Conservation (phyloP, 192 early-diverging fungal genomes). For the Coemansia reversa region DNA sequence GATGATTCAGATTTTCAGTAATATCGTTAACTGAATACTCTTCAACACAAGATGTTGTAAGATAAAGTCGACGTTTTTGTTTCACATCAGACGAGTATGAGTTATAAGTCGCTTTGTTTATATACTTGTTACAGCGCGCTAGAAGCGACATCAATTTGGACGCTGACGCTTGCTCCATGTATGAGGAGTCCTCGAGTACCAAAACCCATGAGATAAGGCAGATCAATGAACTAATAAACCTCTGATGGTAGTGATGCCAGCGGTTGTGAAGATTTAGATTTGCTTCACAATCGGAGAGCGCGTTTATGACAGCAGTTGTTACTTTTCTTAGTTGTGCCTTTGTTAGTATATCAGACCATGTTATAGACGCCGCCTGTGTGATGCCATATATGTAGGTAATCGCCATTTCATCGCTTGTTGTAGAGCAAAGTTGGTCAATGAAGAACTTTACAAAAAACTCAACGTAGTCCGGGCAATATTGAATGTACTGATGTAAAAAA, state of each 20-base stretch:
- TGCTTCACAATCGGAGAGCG: constrained; percentile 28
- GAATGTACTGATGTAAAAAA: constrained; percentile 39
- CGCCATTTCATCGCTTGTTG: constrained; percentile 17
- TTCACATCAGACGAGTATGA: background rate
- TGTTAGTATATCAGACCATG: constrained; percentile 18
- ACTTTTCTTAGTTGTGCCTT: constrained; percentile 10
- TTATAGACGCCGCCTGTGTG: constrained; percentile 25
- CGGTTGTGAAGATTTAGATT: constrained; percentile 19
- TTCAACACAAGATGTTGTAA: constrained; percentile 16
- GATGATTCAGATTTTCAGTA: background rate
- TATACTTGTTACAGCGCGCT: constrained; percentile 30
- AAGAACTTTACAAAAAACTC: constrained; percentile 28
- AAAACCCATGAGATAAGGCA: constrained; percentile 42
- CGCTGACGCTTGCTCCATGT: constrained; percentile 2
- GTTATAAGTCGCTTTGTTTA: background rate
- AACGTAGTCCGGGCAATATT: constrained; percentile 29
- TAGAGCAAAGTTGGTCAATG: constrained; percentile 18
- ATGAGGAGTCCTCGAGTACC: constrained; percentile 1
- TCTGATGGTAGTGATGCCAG: constrained; percentile 47
- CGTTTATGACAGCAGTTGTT: constrained; percentile 11
- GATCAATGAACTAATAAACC: constrained; percentile 44
- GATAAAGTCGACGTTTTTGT: constrained; percentile 24
- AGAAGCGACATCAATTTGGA: constrained; percentile 21
- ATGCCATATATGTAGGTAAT: constrained; percentile 36
- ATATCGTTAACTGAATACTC: background rate